Base-by-base conservation (phyloP, 495 filamentous ascomycete genomes). In the Annulohypoxylon moriforme region DNA sequence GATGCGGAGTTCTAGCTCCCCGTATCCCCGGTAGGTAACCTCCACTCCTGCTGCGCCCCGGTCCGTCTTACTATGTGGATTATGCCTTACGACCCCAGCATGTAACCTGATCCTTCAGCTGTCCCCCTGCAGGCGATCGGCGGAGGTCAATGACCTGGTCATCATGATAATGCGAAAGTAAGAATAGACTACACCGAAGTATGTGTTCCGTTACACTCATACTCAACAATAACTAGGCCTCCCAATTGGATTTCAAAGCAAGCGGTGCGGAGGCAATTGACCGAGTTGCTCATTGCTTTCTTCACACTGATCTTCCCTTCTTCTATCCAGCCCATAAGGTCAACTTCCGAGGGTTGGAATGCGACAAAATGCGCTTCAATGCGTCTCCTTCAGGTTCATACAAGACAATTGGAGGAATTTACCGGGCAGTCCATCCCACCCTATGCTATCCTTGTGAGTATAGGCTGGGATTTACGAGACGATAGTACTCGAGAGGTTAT, bases 331-430 rank as follows among this genome's bases (percentile, higher is more conserved):
- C 40, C 10, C 20, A 25, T 52, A 29, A 20, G 42, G 4, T 25
- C 16, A 18, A 11, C 4, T 13, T 3, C 4, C 4, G 0, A 50
- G 11, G n/a, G 13, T 50, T 20, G 1, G 27, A 3, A n/a, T 27
- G 0, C 36, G 42, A 14, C 14, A 25, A 40, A 14, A 14, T 22
- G 31, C n/a, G 29, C 34, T 60, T 24, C 55, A 67, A 67, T 67
- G 64, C 40, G 64, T 31, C 64, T 67, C 40, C 64, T 67, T 22
- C 64, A 67, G 24, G 64, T 67, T n/a, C 55, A 67, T 52, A 67
- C 55, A 42, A 67, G 55, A 50, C n/a, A 60, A 33, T 29, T 67
- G 44, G 55, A 67, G 55, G 64, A 67, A 50, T 67, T 18, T n/a
- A 52, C 40, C 42, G 64, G 64, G 27, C 29, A 67, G 7, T 40